Base-by-base conservation (phyloP, 352 stramenopile genomes). In the Phytophthora pini region DNA sequence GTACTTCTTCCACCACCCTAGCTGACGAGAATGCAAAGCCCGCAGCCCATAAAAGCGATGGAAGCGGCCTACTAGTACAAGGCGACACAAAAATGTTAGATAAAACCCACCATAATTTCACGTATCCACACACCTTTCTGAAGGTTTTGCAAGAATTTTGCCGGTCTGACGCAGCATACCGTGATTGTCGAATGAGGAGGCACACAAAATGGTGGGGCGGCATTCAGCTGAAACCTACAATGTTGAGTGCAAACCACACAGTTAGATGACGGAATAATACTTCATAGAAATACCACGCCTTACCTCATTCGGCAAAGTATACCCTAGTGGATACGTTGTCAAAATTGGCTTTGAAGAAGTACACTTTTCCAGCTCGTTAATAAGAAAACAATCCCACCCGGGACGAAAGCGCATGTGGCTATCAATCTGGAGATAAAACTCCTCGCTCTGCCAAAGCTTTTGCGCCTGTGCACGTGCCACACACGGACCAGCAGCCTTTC, bases 391-490 rank as follows among this genome's bases (percentile, higher is more conserved):
- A 69, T 99, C 96, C 95, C 95, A 99, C 15, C 80, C 74, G 11
- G 48, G 52, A 6, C 79, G 79, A 39, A 94, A 86, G 1, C 93
- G 83, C 84, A 98, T 99, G 75, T 98, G 96, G 54, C 93, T 98
- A 70, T 99, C 96, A 63, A 98, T 97, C 70, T 98, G 94, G 4
- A 99, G 82, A 34, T 97, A 83, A 68, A 93, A 98, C 11, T 80
- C 39, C 69, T 99, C 94, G 24, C 77, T 84, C 15, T 79, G 48
- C 67, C 84, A 97, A 2, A 98, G 68, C 20, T 72, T 72, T 71
- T 98, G 90, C 9, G 82, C 82, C 5, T 92, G 68, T 32, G 79
- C 69, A 31, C 96, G 83, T 31, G 96, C 95, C 31, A 96, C 92
- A 62, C 92, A 98, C 13, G 96, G 96, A 15, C 95, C 94, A 4